phyloP scores from a whole-genome alignment of 2,329 filamentous ascomycete genomes.

The Trichophaea hybrida region DNA sequence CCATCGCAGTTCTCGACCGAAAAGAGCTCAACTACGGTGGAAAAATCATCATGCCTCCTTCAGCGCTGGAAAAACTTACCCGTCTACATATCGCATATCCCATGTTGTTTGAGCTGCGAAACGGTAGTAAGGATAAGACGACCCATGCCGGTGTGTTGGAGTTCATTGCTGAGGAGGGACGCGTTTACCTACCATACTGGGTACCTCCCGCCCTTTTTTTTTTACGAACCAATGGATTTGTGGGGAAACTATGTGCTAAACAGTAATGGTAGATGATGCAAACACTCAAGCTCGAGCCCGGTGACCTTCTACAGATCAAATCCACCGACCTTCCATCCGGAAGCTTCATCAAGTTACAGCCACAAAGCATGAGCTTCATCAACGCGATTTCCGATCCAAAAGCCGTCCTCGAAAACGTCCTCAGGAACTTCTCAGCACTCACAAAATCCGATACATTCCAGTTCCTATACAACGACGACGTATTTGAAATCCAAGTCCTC shows the following conservation, averaged over 20 bases:
- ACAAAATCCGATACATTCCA: slow-evolving; percentile 91
- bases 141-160: slow-evolving; percentile 93
- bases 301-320: slow-evolving; percentile 88
- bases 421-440: slow-evolving; percentile 86
- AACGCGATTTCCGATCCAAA: slow-evolving; percentile 86
- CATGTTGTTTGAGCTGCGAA: slow-evolving; percentile 90
- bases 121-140: slow-evolving; percentile 57
- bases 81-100: slow-evolving; percentile 93
- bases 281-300: slow-evolving; percentile 73
- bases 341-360: slow-evolving; percentile 88
- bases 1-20: slow-evolving; percentile 83
- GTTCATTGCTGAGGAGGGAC: slow-evolving; percentile 93
- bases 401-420: slow-evolving; percentile 89
- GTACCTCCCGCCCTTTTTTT: slow-evolving; percentile 34
- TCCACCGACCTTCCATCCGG: slow-evolving; percentile 85
- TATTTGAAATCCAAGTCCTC: slow-evolving; percentile 83
- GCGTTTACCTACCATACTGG: slow-evolving; percentile 93
- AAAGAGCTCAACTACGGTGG: slow-evolving; percentile 88
- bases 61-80: slow-evolving; percentile 90
- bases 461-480: slow-evolving; percentile 88
- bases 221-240: slow-evolving; percentile 3
- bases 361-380: slow-evolving; percentile 82
- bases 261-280: slow-evolving; percentile 62
- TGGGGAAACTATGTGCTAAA: not conserved
- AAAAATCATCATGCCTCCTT: slow-evolving; percentile 95